Base-by-base conservation (phyloP, 805 yeast genomes). In the Cyberlindnera veronae region DNA sequence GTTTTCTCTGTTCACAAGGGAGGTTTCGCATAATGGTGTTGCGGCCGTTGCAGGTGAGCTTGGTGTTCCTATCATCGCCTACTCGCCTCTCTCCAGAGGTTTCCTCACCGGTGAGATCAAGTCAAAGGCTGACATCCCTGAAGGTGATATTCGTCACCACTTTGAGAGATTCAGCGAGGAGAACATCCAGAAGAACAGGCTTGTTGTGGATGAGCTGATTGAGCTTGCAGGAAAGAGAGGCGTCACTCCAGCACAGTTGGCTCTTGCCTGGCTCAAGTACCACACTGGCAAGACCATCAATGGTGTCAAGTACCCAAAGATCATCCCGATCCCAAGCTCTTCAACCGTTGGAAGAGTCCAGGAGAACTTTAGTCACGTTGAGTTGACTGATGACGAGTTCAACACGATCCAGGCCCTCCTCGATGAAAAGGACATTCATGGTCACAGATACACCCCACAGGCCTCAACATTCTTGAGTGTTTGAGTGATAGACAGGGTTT, bases 21-120 rank as follows among this genome's bases (percentile, higher is more conserved):
- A 83, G n/a, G 73, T 81, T 28, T 55, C 78, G 32, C 43, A 58
- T 3, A 78, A 84, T 56, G 95, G 91, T 1, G 70, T 84, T 16
- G 73, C 81, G 46, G 75, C 70, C 3, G 71, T 74, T 5, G 76
- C 82, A 48, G 70, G 74, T 16, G 77, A 81, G 46, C 62, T 71
- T 23, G 69, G 68, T 13, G 74, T 89, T 41, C 83, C 93, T 12
- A 67, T 86, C 22, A 68, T 86, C 42, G 85, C 89, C 20, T 89
- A 89, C 62, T 83, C 95, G 22, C 96, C 96, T 21, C 68, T 89
- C 39, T 82, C 89, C 10, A 72, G 85, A 53, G 96, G 96, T 1
- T 66, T 81, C 45, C 69, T 89, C 39, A 80, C 91, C 3, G 95
- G 93, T 41, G 46, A 54, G 24, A 62, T 79, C 38, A 76, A 62